A percentile compares a stretch with the other conserved stretches of the same genome.
These are phyloP conservation scores for Dysphania ambrosioides DNA, from an alignment of 148 eudicot species.

Conservation along the genomic window DNA sequence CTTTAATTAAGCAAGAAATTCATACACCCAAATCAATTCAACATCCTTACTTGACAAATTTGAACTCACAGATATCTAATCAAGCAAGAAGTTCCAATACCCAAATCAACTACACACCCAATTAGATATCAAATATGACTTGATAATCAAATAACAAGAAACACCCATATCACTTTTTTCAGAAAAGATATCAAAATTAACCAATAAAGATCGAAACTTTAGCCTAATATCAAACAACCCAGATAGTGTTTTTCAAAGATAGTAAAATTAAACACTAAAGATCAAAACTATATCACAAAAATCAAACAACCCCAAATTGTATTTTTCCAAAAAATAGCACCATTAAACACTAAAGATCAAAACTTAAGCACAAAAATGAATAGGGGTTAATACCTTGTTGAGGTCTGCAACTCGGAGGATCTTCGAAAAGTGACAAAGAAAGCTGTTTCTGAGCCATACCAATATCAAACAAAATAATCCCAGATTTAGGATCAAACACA, in stretches of 20 bases:
- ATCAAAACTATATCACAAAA: background rate
- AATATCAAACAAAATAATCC: conserved; percentile 71
- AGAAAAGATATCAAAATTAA: conserved; percentile 3
- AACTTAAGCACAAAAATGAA: background rate
- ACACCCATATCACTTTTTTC: background rate
- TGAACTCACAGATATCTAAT: background rate
- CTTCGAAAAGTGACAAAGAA: conserved; percentile 76
- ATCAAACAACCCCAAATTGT: background rate
- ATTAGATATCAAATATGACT: too few relatives aligned
- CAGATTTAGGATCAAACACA: conserved; percentile 72
- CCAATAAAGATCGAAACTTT: background rate
- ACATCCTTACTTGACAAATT: background rate
- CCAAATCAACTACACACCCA: conserved; percentile 2
- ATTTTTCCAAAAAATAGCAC: background rate
- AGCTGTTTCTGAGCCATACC: conserved; percentile 80
- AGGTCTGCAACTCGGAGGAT: conserved; percentile 68
- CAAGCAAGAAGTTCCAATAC: background rate
- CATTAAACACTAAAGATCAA: background rate
- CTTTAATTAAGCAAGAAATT: background rate
- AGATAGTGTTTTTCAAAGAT: background rate
- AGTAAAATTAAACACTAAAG: background rate
- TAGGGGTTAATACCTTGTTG: background rate
- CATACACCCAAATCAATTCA: too few relatives aligned
- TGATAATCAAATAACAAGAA: background rate
- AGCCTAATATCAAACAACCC: conserved; percentile 6